Percentiles rank a stretch among this genome's conserved stretches.
phyloP scores from a whole-genome alignment of 1,284 basidiomycete species.

The Moesziomyces sp. region DNA sequence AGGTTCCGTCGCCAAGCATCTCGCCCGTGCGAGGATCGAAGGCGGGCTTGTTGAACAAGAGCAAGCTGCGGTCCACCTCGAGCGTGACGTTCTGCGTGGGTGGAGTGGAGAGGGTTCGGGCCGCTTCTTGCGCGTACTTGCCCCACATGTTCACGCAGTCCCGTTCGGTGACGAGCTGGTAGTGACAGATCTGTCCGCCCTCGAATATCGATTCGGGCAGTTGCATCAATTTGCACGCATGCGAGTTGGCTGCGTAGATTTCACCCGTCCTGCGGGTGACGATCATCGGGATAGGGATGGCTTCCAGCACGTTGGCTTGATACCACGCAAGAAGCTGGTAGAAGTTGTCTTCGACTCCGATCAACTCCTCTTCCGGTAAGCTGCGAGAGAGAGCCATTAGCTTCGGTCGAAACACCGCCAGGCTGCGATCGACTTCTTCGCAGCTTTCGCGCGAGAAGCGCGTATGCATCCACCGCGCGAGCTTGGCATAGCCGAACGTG shows the following conservation, averaged over 20 bases:
- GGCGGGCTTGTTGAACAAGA: conserved; percentile 36
- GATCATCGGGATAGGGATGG: conserved; percentile 36
- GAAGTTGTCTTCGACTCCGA: conserved; percentile 39
- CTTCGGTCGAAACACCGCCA: conserved; percentile 31
- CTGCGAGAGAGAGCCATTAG: conserved; percentile 36
- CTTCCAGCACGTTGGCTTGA: conserved; percentile 39
- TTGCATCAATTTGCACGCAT: conserved; percentile 26
- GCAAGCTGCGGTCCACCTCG: conserved; percentile 35
- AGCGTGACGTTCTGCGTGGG: conserved; percentile 17
- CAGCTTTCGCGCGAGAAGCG: conserved; percentile 30
- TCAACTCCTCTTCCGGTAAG: conserved; percentile 38
- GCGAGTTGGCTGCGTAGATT: conserved; percentile 47
- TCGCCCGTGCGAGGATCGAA: conserved; percentile 41
- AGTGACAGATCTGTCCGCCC: conserved; percentile 46
- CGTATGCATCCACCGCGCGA: conserved; percentile 49
- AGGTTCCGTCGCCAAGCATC: conserved; percentile 22
- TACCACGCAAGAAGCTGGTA: conserved; percentile 34
- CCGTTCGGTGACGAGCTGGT: conserved; percentile 34
- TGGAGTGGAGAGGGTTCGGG: conserved; percentile 9
- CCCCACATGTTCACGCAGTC: conserved; percentile 41
- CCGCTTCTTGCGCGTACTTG: conserved; percentile 23
- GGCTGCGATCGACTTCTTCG: conserved; percentile 36
- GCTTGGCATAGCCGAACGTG: conserved; percentile 50
- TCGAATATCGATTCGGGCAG: conserved; percentile 35
- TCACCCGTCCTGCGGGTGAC: conserved; percentile 40